Evolutionary conservation across 179 eudicot genomes (phyloP).

Genomic region (Gypsophila paniculata): DNA sequence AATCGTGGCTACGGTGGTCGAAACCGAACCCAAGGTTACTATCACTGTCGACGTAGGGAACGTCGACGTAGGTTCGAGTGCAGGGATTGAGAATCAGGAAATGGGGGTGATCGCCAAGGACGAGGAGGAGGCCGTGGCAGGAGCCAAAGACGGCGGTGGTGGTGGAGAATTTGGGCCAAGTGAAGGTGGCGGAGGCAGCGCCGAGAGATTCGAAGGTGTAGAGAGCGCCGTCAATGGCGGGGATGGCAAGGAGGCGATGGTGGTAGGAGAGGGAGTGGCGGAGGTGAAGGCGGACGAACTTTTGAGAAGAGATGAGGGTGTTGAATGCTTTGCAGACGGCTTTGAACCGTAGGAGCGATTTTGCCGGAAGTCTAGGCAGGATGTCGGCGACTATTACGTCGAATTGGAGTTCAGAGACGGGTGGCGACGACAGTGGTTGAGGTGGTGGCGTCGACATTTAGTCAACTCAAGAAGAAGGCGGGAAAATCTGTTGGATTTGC

Average conservation of each 20-base stretch:
- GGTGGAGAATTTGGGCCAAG: neutral
- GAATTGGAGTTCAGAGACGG: neutral
- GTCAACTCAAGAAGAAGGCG: no score
- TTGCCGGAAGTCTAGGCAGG: conserved; percentile 3
- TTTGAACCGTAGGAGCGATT: conserved; percentile 10
- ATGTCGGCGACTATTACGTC: neutral
- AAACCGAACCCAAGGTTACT: conserved; percentile 21
- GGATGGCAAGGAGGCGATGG: neutral
- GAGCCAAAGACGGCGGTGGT: neutral
- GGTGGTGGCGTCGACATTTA: neutral
- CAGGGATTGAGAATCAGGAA: conserved; percentile 10
- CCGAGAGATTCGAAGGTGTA: neutral
- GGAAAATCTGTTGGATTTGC: no score
- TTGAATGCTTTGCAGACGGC: conserved; percentile 6
- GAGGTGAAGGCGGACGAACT: conserved; percentile 11
- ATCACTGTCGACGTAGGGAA: no score
- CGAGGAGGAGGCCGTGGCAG: conserved; percentile 15
- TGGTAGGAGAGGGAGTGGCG: neutral
- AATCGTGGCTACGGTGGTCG: conserved; percentile 8
- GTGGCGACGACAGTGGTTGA: neutral
- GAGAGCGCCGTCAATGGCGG: neutral
- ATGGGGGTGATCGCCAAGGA: neutral
- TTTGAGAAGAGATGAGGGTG: neutral
- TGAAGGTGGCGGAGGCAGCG: neutral
- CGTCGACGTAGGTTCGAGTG: neutral